phyloP scores from a whole-genome alignment of 345 rosid genomes.

The Streptanthus diversifolius region DNA sequence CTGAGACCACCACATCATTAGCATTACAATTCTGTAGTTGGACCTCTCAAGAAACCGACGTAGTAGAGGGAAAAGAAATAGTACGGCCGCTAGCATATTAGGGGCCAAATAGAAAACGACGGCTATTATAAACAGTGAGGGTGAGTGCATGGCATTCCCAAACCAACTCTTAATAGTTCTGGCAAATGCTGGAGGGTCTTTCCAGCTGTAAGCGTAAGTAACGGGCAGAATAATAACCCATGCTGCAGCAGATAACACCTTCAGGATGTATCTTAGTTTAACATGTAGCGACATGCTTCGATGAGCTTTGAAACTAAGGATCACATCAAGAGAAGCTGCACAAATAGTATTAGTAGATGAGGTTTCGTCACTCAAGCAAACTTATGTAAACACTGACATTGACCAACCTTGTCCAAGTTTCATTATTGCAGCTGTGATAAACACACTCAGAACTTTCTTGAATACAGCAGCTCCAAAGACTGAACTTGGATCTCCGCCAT shows the following conservation, averaged over 20 bases:
- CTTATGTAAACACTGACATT: slow-evolving; percentile 3
- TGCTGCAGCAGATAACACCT: slow-evolving; percentile 87
- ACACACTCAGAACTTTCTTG: slow-evolving; percentile 83
- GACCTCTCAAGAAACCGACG: slow-evolving; percentile 97
- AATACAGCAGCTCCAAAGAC: slow-evolving; percentile 56
- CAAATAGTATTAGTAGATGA: background rate
- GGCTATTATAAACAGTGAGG: slow-evolving; percentile 79
- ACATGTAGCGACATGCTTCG: slow-evolving; percentile 87
- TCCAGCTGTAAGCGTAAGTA: slow-evolving; percentile 89
- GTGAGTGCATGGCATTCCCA: slow-evolving; percentile 66
- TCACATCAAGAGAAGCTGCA: slow-evolving; percentile 94
- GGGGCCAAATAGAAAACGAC: slow-evolving; percentile 84
- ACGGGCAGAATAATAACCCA: slow-evolving; percentile 94
- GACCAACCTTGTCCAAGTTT: slow-evolving; percentile 94
- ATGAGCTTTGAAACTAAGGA: slow-evolving; percentile 87
- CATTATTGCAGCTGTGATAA: slow-evolving; percentile 93
- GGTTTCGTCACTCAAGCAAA: background rate
- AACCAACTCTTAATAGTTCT: slow-evolving; percentile 93
- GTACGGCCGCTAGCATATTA: slow-evolving; percentile 79
- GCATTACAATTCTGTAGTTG: slow-evolving; percentile 80
- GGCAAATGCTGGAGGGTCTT: slow-evolving; percentile 86
- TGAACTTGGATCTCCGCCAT: slow-evolving; percentile 59
- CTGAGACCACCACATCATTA: slow-evolving; percentile 99
- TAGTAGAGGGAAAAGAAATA: slow-evolving; percentile 84
- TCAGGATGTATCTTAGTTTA: slow-evolving; percentile 89